Conservation (phyloP, 257 asterid species). For the Solanum chilense region DNA sequence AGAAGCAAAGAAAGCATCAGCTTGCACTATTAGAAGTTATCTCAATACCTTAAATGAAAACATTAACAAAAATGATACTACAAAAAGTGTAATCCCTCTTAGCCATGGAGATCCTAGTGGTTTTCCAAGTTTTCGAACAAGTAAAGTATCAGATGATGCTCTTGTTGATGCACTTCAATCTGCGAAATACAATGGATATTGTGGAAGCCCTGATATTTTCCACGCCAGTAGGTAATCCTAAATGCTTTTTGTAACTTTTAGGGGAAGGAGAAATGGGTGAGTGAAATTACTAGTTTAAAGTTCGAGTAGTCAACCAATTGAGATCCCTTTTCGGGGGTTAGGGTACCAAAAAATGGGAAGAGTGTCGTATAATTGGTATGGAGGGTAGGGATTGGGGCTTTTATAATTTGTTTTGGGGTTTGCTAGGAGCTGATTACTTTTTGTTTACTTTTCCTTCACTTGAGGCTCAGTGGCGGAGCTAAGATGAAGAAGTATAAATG, state of each 20-base stretch:
- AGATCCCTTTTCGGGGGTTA: neutral
- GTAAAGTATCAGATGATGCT: slow-evolving; percentile 35
- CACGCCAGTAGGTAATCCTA: slow-evolving; percentile 36
- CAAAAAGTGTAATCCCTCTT: slow-evolving; percentile 37
- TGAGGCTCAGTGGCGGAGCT: neutral
- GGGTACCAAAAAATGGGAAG: neutral
- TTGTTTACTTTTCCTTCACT: neutral
- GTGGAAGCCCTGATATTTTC: slow-evolving; percentile 21
- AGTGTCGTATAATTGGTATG: neutral
- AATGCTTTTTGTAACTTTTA: neutral
- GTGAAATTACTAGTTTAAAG: neutral
- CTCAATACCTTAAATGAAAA: neutral
- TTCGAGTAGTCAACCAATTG: neutral
- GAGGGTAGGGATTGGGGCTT: neutral
- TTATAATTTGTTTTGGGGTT: neutral
- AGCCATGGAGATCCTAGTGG: slow-evolving; percentile 63
- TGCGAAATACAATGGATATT: slow-evolving; percentile 38
- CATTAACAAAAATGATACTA: slow-evolving; percentile 16
- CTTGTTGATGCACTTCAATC: slow-evolving; percentile 34
- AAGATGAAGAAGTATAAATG: no score
- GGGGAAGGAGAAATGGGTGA: neutral
- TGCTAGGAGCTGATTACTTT: neutral
- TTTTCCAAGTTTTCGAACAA: slow-evolving; percentile 41
- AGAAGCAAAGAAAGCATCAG: slow-evolving; percentile 11
- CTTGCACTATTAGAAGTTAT: slow-evolving; percentile 4